phyloP scores from a whole-genome alignment of 768 basidiomycete genomes.

The Ramaria sp. region DNA sequence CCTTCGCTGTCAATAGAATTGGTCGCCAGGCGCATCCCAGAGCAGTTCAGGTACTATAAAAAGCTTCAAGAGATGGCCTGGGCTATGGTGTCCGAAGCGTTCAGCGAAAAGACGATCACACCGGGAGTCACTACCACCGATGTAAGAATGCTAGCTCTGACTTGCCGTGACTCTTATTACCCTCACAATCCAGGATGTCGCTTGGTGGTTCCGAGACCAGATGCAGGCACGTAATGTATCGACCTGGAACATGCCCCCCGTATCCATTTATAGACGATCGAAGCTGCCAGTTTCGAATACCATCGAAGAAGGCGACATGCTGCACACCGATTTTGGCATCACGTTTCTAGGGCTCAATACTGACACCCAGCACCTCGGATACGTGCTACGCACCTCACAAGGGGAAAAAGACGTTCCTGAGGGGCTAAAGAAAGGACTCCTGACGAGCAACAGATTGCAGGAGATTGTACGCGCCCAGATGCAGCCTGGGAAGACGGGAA shows the following conservation, averaged over 20 bases:
- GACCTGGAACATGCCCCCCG: conserved; percentile 44
- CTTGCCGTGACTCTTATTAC: neutral
- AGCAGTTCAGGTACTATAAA: conserved; percentile 33
- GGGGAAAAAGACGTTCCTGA: conserved; percentile 33
- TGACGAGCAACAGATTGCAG: conserved; percentile 40
- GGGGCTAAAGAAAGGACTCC: conserved; percentile 33
- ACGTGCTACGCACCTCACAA: conserved; percentile 33
- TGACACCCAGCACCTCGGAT: conserved; percentile 46
- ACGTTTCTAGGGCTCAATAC: conserved; percentile 45
- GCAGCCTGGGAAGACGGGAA: conserved; percentile 35
- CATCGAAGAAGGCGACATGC: conserved; percentile 37
- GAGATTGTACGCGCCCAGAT: conserved; percentile 36
- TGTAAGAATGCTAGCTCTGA: conserved; percentile 16
- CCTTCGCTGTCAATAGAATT: conserved; percentile 40
- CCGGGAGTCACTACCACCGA: conserved; percentile 38
- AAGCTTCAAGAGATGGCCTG: conserved; percentile 40
- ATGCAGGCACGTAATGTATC: conserved; percentile 37
- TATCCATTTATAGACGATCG: conserved; percentile 32
- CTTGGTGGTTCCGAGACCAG: conserved; percentile 45
- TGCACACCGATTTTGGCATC: conserved; percentile 48
- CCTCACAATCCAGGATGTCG: conserved; percentile 28
- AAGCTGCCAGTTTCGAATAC: conserved; percentile 30
- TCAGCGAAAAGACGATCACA: conserved; percentile 31
- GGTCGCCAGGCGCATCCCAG: conserved; percentile 30
- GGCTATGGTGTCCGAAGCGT: conserved; percentile 44